phyloP scores from a whole-genome alignment of 805 yeast genomes.

The Barnettozyma populi region DNA sequence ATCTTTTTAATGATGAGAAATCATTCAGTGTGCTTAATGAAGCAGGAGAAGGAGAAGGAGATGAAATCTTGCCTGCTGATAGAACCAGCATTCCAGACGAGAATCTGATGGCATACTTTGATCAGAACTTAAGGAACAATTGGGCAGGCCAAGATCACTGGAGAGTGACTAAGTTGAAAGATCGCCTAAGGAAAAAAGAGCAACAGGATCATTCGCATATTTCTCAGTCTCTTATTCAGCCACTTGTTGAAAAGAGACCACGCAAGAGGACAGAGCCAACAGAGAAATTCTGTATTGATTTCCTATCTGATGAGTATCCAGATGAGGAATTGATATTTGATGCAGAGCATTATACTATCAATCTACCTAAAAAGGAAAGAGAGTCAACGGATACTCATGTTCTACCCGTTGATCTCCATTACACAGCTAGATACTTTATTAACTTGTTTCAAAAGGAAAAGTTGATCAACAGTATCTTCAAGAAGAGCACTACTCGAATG shows the following conservation, averaged over 20 bases:
- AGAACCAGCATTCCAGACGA: conserved; percentile 39
- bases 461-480: conserved; percentile 33
- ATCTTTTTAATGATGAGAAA: conserved; percentile 20
- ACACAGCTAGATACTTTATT: conserved; percentile 63
- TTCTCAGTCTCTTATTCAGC: background rate
- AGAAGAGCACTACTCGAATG: conserved; percentile 18
- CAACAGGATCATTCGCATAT: background rate
- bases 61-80: conserved; percentile 12
- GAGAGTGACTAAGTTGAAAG: conserved; percentile 63
- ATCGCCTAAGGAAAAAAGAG: conserved; percentile 17
- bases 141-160: conserved; percentile 96
- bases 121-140: conserved; percentile 55
- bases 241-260: conserved; percentile 5
- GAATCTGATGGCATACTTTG: conserved; percentile 75
- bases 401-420: conserved; percentile 70
- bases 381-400: conserved; percentile 40
- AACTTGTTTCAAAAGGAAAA: conserved; percentile 64
- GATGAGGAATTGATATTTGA: conserved; percentile 38
- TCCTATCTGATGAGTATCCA: conserved; percentile 26
- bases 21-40: conserved; percentile 13
- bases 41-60: conserved; percentile 15
- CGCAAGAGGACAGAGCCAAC: conserved; percentile 22
- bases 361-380: conserved; percentile 38
- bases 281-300: conserved; percentile 38
- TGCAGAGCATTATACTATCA: conserved; percentile 22